Conservation (phyloP, 306 rosid species). For the Benincasa hispida region DNA sequence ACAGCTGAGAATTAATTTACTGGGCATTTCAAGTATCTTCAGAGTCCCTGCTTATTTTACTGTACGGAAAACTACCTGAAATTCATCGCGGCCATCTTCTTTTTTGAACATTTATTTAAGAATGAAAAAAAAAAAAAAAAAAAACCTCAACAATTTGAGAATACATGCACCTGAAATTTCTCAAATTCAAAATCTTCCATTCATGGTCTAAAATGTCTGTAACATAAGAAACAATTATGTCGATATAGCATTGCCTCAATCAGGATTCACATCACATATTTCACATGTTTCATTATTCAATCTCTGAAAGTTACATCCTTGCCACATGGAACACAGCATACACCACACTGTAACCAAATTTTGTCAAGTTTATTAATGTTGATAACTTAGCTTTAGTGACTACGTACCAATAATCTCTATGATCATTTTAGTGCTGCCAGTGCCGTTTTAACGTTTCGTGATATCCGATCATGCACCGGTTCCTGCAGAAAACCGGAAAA, state of each 20-base stretch:
- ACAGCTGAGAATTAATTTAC: too few species aligned
- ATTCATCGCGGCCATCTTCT: too few species aligned
- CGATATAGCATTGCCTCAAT: neutral
- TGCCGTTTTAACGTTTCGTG: constrained; percentile 62
- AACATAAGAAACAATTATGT: neutral
- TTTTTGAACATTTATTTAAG: too few species aligned
- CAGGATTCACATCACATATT: neutral
- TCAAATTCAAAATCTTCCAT: neutral
- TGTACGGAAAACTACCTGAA: too few species aligned
- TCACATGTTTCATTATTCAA: neutral
- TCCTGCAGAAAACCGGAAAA: constrained; percentile 30
- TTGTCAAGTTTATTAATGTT: neutral
- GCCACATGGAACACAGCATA: neutral
- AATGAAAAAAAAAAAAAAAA: too few species aligned
- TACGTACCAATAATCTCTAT: neutral
- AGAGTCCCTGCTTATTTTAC: too few species aligned
- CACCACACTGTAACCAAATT: neutral
- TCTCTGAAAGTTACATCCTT: neutral
- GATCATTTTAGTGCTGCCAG: constrained; percentile 37
- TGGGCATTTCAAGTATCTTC: too few species aligned
- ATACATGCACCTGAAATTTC: neutral
- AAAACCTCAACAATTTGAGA: neutral
- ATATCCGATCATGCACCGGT: constrained; percentile 69
- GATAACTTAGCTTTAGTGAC: neutral
- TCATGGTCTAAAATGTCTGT: neutral